Percentiles rank a stretch among this genome's conserved stretches.
Evolutionary conservation across 1,139 yeast genomes (phyloP).

Genomic region (Sugiyamaella castrensis): DNA sequence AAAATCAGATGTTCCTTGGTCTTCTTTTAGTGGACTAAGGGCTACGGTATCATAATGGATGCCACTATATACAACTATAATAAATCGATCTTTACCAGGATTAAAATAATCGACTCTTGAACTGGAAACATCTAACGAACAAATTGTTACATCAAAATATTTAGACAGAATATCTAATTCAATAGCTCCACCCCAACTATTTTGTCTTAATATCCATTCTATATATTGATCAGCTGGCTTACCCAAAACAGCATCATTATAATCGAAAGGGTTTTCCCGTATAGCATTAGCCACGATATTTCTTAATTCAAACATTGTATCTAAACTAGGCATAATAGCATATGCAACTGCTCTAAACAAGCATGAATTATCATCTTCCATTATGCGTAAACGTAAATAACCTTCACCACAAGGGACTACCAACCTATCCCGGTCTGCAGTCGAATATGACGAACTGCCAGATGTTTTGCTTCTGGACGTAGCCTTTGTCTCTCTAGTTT

Average conservation of each 20-base stretch:
- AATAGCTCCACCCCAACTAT: constrained; percentile 86
- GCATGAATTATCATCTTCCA: constrained; percentile 81
- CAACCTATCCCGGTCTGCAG: constrained; percentile 3
- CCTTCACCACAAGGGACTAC: constrained; percentile 24
- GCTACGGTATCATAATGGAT: constrained; percentile 72
- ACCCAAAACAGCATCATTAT: constrained; percentile 61
- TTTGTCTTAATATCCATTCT: constrained; percentile 58
- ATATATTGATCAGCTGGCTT: constrained; percentile 50
- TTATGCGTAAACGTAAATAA: constrained; percentile 51
- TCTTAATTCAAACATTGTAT: constrained; percentile 47
- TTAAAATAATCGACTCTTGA: constrained; percentile 58
- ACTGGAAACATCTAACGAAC: constrained; percentile 67
- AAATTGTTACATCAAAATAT: constrained; percentile 52
- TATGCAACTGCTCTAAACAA: constrained; percentile 67
- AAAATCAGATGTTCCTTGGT: constrained; percentile 26
- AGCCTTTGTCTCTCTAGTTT: background rate
- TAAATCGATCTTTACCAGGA: constrained; percentile 44
- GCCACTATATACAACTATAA: constrained; percentile 63
- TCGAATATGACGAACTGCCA: too few species aligned
- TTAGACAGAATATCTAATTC: constrained; percentile 66
- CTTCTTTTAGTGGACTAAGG: constrained; percentile 37
- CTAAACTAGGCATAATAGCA: constrained; percentile 45
- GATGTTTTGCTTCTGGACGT: background rate
- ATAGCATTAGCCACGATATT: constrained; percentile 49
- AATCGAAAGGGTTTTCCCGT: constrained; percentile 44